Percentiles rank a stretch among this genome's conserved stretches.
Evolutionary conservation across 208 protist species (phyloP).

Genomic region (Lotmaria passim): DNA sequence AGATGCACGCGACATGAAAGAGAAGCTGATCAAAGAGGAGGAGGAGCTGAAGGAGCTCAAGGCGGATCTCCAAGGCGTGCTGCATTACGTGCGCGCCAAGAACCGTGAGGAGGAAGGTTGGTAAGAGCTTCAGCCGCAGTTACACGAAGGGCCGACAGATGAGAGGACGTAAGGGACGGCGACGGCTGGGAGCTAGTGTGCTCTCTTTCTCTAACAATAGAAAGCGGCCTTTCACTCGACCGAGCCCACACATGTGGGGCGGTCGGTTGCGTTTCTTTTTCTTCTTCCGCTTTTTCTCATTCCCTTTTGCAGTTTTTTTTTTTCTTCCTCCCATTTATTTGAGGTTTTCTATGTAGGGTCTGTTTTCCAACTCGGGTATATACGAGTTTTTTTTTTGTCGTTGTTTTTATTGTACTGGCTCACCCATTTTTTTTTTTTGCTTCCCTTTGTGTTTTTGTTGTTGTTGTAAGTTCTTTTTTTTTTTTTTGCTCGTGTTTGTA

Average conservation of each 20-base stretch:
- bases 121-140: conserved; percentile 28
- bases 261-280: not conserved
- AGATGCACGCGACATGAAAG: conserved; percentile 65
- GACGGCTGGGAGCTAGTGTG: no score
- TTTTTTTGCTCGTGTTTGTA: not conserved
- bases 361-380: not conserved
- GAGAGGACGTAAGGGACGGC: conserved; percentile 1
- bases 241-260: no score
- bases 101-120: conserved; percentile 66
- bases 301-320: not conserved
- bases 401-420: conserved; percentile 23
- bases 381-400: conserved; percentile 2
- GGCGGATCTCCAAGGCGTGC: conserved; percentile 76
- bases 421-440: conserved; percentile 5
- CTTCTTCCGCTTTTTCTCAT: not conserved
- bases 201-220: no score
- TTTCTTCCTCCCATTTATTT: no score
- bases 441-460: not conserved
- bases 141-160: not conserved
- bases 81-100: conserved; percentile 81
- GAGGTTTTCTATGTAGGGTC: not conserved
- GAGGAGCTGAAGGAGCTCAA: conserved; percentile 73
- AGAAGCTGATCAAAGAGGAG: conserved; percentile 62
- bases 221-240: no score
- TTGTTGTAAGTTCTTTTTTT: not conserved